phyloP scores from a whole-genome alignment of 768 basidiomycete genomes.

The Suillus lakei region DNA sequence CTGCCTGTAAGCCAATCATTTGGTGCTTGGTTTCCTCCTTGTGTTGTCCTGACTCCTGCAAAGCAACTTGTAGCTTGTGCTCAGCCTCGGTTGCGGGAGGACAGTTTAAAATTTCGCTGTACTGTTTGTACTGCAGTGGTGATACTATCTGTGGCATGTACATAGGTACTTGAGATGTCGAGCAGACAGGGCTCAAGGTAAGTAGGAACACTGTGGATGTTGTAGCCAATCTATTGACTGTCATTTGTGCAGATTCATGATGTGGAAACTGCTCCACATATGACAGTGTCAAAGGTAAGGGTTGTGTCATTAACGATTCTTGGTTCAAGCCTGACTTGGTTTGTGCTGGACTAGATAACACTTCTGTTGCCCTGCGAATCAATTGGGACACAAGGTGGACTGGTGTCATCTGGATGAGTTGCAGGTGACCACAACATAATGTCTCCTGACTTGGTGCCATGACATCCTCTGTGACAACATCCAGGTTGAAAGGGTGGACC shows the following conservation, averaged over 20 bases:
- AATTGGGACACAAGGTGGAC: slow-evolving; percentile 16
- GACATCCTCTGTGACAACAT: slow-evolving; percentile 19
- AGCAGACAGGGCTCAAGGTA: neutral
- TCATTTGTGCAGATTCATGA: neutral
- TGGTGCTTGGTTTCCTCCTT: slow-evolving; percentile 7
- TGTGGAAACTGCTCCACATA: too few species aligned
- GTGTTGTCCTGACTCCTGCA: neutral
- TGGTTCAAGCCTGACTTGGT: neutral
- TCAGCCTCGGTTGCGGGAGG: neutral
- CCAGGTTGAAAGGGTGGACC: slow-evolving; percentile 27
- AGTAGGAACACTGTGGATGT: neutral
- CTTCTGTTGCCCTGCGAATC: slow-evolving; percentile 9
- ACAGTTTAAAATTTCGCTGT: neutral
- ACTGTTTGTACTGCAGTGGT: neutral
- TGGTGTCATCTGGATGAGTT: slow-evolving; percentile 4
- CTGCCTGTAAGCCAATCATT: slow-evolving; percentile 15
- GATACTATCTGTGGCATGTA: neutral
- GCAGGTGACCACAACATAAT: neutral
- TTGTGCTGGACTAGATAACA: neutral
- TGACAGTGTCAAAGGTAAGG: too few species aligned
- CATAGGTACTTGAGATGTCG: neutral
- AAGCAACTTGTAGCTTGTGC: neutral
- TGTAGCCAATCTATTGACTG: neutral
- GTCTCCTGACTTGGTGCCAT: slow-evolving; percentile 25
- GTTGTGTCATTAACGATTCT: too few species aligned